phyloP scores from a whole-genome alignment of 371 early-diverging fungal species.

The Mortierella sp. region DNA sequence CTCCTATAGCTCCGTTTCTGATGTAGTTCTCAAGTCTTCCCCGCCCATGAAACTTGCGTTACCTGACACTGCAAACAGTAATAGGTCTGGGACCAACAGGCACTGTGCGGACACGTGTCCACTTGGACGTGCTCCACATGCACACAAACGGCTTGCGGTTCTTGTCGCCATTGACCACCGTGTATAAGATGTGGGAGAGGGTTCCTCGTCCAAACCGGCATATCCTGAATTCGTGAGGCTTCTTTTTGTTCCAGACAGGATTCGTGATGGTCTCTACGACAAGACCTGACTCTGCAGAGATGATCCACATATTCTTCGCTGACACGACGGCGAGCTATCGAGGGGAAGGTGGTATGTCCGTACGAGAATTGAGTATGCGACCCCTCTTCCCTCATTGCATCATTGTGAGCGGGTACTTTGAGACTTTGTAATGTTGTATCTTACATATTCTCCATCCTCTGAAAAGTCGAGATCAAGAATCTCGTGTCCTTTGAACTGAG shows the following conservation, averaged over 20 bases:
- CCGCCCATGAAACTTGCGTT: not conserved
- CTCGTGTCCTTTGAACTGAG: constrained; percentile 66
- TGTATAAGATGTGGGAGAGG: constrained; percentile 36
- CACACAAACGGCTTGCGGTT: constrained; percentile 54
- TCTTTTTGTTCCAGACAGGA: constrained; percentile 60
- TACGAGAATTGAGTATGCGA: not conserved
- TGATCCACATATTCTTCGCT: constrained; percentile 59
- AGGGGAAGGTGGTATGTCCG: not conserved
- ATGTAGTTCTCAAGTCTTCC: no score
- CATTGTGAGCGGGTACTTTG: no score
- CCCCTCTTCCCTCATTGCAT: not conserved
- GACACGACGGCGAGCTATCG: constrained; percentile 60
- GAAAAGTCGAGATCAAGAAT: constrained; percentile 75
- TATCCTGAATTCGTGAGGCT: constrained; percentile 58
- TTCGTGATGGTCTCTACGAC: constrained; percentile 67
- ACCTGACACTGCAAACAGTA: constrained; percentile 44
- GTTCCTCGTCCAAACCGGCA: constrained; percentile 57
- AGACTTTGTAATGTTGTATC: not conserved
- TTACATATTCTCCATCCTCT: constrained; percentile 59
- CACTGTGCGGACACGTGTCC: constrained; percentile 44
- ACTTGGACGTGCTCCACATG: constrained; percentile 45
- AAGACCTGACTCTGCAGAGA: constrained; percentile 63
- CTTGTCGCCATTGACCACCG: constrained; percentile 62
- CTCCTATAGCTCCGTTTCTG: not conserved
- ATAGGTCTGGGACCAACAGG: constrained; percentile 46